Evolutionary conservation across 2,329 filamentous ascomycete species (phyloP).

Genomic region (Aspergillus neoniger): DNA sequence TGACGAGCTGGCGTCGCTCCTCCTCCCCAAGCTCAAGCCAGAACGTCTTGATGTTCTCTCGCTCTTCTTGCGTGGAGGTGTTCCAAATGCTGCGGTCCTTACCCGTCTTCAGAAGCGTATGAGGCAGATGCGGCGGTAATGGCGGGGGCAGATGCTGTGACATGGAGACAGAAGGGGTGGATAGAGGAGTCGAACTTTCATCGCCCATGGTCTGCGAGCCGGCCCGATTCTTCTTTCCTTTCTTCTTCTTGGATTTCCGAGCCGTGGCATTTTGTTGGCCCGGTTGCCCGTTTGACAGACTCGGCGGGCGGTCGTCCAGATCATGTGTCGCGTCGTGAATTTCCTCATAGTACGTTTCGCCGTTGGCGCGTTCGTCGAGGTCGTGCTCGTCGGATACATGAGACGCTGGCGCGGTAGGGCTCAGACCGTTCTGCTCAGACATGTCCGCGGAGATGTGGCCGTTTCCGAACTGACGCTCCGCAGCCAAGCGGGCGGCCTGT

Average conservation of each 20-base stretch:
- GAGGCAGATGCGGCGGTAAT: constrained; percentile 46
- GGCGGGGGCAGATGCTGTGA: constrained; percentile 46
- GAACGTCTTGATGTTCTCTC: constrained; percentile 96
- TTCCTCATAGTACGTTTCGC: constrained; percentile 59
- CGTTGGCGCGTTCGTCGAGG: constrained; percentile 47
- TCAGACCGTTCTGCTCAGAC: constrained; percentile 39
- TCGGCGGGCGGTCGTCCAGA: constrained; percentile 21
- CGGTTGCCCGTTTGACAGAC: constrained; percentile 24
- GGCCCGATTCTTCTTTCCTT: constrained; percentile 39
- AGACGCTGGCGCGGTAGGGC: constrained; percentile 30
- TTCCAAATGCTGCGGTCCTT: constrained; percentile 92
- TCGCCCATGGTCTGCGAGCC: constrained; percentile 40
- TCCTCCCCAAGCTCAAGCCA: constrained; percentile 94
- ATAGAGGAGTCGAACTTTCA: constrained; percentile 42
- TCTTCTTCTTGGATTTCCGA: constrained; percentile 46
- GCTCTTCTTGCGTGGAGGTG: constrained; percentile 88
- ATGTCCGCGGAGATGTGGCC: constrained; percentile 27
- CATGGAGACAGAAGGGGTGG: constrained; percentile 47
- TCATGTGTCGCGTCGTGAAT: constrained; percentile 46
- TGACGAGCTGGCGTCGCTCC: constrained; percentile 90
- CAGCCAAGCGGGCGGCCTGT: constrained; percentile 70
- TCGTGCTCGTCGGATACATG: constrained; percentile 35
- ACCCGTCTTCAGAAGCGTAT: constrained; percentile 51
- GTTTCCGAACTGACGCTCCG: constrained; percentile 49
- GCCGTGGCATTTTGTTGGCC: constrained; percentile 25